phyloP scores from a whole-genome alignment of 192 early-diverging fungal genomes.

The Coemansia sp. region DNA sequence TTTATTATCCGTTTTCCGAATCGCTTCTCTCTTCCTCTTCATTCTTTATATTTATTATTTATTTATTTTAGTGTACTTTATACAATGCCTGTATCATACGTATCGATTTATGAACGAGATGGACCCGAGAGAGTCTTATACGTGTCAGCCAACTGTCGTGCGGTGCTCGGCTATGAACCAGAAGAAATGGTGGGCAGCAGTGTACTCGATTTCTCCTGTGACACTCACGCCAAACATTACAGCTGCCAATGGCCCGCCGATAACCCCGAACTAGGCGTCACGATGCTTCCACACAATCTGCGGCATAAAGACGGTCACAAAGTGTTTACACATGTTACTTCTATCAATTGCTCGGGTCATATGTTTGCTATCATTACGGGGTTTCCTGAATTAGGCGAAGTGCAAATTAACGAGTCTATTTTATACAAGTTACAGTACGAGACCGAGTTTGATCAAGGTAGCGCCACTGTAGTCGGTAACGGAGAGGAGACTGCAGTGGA shows the following conservation, averaged over 20 bases:
- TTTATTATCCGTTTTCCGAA: neutral
- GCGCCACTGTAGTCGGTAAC: neutral
- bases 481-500: neutral
- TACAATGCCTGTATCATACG: conserved; percentile 40
- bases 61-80: neutral
- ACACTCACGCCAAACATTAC: conserved; percentile 47
- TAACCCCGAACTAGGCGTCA: conserved; percentile 50
- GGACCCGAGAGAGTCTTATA: conserved; percentile 42
- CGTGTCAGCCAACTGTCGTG: conserved; percentile 34
- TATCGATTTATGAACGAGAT: conserved; percentile 37
- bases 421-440: conserved; percentile 48
- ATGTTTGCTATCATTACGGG: conserved; percentile 36
- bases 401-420: conserved; percentile 28
- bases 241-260: conserved; percentile 52
- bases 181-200: conserved; percentile 48
- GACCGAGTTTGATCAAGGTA: conserved; percentile 12
- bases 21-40: neutral
- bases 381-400: conserved; percentile 36
- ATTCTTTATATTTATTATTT: neutral
- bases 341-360: conserved; percentile 46
- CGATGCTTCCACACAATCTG: conserved; percentile 48
- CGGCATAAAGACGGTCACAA: conserved; percentile 18
- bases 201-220: conserved; percentile 36
- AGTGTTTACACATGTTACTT: conserved; percentile 33
- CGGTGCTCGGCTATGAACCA: conserved; percentile 39